Percentiles rank a stretch among this genome's conserved stretches.
Evolutionary conservation across 2,329 filamentous ascomycete genomes (phyloP).

Genomic region (Botryosphaeria dothidea): DNA sequence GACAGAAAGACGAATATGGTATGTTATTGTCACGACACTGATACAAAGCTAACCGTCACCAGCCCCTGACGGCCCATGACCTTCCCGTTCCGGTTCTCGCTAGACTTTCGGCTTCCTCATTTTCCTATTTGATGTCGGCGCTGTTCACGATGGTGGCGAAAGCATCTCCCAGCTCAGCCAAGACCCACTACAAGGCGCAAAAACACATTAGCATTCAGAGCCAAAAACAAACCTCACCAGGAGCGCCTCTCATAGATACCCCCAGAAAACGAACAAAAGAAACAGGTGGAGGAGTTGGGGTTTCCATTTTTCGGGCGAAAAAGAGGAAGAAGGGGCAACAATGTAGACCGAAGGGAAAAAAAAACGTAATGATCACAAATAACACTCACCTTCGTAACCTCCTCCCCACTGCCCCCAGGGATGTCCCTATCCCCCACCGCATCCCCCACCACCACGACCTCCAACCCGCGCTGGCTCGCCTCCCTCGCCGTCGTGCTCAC

Average conservation of each 20-base stretch:
- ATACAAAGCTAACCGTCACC: background rate
- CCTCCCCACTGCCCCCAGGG: conserved; percentile 59
- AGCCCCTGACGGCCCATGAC: background rate
- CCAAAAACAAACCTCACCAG: background rate
- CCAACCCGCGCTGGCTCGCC: conserved; percentile 62
- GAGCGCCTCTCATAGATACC: background rate
- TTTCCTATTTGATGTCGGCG: conserved; percentile 46
- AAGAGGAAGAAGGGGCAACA: too few species aligned
- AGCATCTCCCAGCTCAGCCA: conserved; percentile 63
- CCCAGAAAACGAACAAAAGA: background rate
- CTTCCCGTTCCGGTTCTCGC: background rate
- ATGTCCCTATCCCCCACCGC: conserved; percentile 68
- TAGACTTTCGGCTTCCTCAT: background rate
- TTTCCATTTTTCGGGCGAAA: too few species aligned
- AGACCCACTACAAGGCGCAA: conserved; percentile 39
- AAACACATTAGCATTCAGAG: background rate
- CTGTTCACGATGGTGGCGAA: conserved; percentile 63
- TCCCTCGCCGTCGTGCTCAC: conserved; percentile 64
- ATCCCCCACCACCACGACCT: conserved; percentile 63
- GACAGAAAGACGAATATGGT: background rate
- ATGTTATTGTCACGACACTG: background rate
- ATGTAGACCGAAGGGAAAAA: too few species aligned
- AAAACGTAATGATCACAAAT: too few species aligned
- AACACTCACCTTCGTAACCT: conserved; percentile 49
- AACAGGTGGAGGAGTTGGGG: too few species aligned